phyloP scores from a whole-genome alignment of 306 rosid species.

The Castanea crenata region DNA sequence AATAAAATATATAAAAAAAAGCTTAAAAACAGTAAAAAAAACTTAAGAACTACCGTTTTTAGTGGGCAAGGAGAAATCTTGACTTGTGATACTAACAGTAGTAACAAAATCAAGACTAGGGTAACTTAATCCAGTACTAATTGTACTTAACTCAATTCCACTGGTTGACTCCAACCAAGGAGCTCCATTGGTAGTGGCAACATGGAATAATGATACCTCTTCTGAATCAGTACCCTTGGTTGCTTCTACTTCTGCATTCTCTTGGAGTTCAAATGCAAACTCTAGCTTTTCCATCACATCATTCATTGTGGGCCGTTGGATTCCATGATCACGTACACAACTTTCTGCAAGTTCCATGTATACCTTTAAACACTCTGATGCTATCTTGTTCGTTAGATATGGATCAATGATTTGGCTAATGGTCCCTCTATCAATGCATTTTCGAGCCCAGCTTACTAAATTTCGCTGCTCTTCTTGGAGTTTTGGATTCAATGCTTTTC shows the following conservation, averaged over 20 bases:
- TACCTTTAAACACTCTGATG: constrained; percentile 31
- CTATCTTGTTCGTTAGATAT: constrained; percentile 19
- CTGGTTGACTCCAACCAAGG: neutral
- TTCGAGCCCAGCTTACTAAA: constrained; percentile 10
- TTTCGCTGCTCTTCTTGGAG: neutral
- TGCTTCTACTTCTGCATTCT: neutral
- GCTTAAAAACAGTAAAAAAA: neutral
- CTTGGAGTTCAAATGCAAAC: constrained; percentile 54
- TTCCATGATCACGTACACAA: constrained; percentile 52
- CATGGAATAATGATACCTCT: neutral
- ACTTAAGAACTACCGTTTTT: neutral
- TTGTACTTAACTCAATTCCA: neutral
- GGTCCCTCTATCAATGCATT: constrained; percentile 21
- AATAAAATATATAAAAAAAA: neutral
- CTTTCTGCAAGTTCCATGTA: constrained; percentile 38
- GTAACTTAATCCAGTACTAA: neutral
- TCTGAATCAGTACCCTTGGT: neutral
- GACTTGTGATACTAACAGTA: too few species aligned
- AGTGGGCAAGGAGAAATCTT: neutral
- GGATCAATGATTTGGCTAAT: constrained; percentile 39
- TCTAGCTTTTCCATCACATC: constrained; percentile 59
- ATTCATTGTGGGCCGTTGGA: constrained; percentile 53
- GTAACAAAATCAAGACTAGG: neutral
- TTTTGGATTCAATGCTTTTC: neutral
- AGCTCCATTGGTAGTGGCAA: neutral